A percentile compares a stretch with the other conserved stretches of the same genome.
These are phyloP conservation scores for Ganoderma lingzhi DNA, from an alignment of 1,284 basidiomycete genomes.

Conservation along the genomic window DNA sequence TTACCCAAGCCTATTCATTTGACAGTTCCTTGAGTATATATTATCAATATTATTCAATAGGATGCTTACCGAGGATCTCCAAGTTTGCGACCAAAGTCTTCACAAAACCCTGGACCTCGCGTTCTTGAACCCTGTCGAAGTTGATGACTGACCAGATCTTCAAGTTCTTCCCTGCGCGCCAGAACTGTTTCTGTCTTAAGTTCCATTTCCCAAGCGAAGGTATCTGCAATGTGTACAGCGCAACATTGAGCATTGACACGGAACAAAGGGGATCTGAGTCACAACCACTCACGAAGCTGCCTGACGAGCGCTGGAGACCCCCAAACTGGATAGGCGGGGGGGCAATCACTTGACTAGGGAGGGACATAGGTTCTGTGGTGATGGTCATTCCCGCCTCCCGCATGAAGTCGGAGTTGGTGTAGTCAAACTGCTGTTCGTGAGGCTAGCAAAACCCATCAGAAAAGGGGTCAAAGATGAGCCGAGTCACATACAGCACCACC, in stretches of 20 bases:
- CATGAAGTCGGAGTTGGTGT: constrained; percentile 45
- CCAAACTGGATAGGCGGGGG: not conserved
- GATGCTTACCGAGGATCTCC: constrained; percentile 42
- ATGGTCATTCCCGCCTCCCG: constrained; percentile 43
- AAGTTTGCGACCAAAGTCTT: constrained; percentile 39
- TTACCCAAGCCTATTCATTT: constrained; percentile 20
- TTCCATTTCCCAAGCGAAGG: constrained; percentile 43
- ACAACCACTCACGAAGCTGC: not conserved
- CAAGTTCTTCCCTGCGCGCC: constrained; percentile 21
- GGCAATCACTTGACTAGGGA: not conserved
- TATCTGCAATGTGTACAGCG: not conserved
- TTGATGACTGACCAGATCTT: constrained; percentile 40
- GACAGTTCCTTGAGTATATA: not conserved
- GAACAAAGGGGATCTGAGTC: not conserved
- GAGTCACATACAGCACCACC: constrained; percentile 7
- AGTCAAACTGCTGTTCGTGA: constrained; percentile 39
- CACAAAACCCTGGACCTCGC: constrained; percentile 31
- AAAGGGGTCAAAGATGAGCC: too few species aligned
- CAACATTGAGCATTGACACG: constrained; percentile 13
- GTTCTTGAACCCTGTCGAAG: constrained; percentile 23
- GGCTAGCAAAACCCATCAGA: not conserved
- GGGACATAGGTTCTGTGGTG: constrained; percentile 31
- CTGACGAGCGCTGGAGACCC: not conserved
- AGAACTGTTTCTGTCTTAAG: constrained; percentile 40
- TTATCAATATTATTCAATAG: not conserved